A percentile compares a stretch with the other conserved stretches of the same genome.
These are phyloP conservation scores for Dimocarpus longan DNA, from an alignment of 345 rosid genomes.

Conservation along the genomic window DNA sequence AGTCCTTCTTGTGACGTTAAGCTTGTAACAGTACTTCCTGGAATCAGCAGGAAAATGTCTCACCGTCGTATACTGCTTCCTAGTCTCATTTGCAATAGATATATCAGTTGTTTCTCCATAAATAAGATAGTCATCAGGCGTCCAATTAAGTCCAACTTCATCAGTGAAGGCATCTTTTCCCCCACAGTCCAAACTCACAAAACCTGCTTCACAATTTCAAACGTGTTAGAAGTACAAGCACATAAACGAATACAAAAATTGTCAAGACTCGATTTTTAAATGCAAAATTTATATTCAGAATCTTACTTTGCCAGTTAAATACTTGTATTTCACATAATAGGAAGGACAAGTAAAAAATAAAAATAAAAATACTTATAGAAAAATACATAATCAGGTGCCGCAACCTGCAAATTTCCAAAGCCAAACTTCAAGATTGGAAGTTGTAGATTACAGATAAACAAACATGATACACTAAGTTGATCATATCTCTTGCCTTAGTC, in stretches of 20 bases:
- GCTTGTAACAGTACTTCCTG: conserved; percentile 85
- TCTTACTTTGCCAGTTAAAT: neutral
- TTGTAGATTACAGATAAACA: neutral
- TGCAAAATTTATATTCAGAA: neutral
- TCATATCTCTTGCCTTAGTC: neutral
- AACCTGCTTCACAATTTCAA: conserved; percentile 53
- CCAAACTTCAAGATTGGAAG: neutral
- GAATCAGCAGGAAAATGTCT: conserved; percentile 94
- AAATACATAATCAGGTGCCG: neutral
- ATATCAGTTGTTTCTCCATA: conserved; percentile 69
- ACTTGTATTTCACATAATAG: neutral
- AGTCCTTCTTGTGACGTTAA: conserved; percentile 69
- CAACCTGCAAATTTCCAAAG: neutral
- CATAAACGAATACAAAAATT: neutral
- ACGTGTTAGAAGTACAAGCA: conserved; percentile 13
- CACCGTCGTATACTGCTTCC: conserved; percentile 72
- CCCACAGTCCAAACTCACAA: conserved; percentile 95
- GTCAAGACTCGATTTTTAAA: neutral
- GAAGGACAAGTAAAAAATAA: too few relatives aligned
- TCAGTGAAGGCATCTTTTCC: conserved; percentile 71
- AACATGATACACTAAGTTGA: neutral
- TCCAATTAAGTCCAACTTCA: conserved; percentile 83
- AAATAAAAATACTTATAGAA: neutral
- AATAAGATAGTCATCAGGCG: conserved; percentile 58
- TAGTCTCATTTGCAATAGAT: conserved; percentile 62